Evolutionary conservation across 2,329 filamentous ascomycete species (phyloP).

Genomic region (Colletotrichum karsti): DNA sequence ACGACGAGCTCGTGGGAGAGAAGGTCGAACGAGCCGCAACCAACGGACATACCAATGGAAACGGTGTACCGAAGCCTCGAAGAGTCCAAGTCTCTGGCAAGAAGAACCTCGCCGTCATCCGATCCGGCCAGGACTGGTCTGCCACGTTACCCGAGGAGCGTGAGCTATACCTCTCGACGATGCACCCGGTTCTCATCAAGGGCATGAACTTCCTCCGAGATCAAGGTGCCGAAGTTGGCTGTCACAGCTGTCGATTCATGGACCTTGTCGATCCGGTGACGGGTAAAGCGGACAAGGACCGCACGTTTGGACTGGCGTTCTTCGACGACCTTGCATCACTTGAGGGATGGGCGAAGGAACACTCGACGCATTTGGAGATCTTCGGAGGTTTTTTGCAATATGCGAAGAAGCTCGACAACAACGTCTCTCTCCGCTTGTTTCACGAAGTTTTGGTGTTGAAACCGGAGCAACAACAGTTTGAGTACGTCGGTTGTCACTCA

Average conservation of each 20-base stretch:
- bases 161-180: constrained; percentile 50
- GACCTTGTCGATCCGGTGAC: constrained; percentile 42
- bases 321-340: constrained; percentile 49
- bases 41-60: neutral
- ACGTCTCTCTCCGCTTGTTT: constrained; percentile 45
- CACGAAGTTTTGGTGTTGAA: constrained; percentile 50
- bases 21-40: neutral
- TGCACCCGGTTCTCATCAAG: constrained; percentile 51
- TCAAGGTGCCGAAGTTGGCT: constrained; percentile 50
- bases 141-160: constrained; percentile 48
- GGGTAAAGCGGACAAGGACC: constrained; percentile 35
- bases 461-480: constrained; percentile 48
- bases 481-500: constrained; percentile 50
- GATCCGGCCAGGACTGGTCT: constrained; percentile 55
- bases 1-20: constrained; percentile 41
- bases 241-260: constrained; percentile 53
- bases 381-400: constrained; percentile 50
- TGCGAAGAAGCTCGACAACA: constrained; percentile 43
- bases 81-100: constrained; percentile 40
- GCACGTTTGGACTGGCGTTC: constrained; percentile 50
- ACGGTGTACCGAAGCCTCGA: neutral
- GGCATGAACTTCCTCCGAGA: constrained; percentile 55
- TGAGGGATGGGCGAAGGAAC: constrained; percentile 48
- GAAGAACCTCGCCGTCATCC: constrained; percentile 51
- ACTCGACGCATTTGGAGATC: constrained; percentile 49